Conservation (phyloP, 768 basidiomycete species). For the Agaricus sinodeliciosus region DNA sequence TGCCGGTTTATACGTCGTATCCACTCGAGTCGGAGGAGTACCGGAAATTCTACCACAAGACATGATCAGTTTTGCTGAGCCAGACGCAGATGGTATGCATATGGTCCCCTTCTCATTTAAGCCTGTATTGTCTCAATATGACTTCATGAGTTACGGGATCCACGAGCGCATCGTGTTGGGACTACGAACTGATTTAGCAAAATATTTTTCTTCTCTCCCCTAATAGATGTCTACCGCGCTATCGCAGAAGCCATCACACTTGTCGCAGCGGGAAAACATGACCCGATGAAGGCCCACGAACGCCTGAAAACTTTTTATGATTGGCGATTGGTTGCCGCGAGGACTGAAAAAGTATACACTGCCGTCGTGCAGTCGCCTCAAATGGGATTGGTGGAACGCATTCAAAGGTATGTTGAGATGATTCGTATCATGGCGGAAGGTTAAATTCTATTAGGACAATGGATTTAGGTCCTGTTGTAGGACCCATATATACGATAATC, state of each 20-base stretch:
- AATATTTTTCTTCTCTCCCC: conserved; percentile 18
- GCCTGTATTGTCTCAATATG: background rate
- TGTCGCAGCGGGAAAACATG: conserved; percentile 60
- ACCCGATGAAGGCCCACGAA: conserved; percentile 70
- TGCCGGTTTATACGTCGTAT: conserved; percentile 89
- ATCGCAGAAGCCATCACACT: conserved; percentile 74
- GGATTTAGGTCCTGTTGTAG: conserved; percentile 72
- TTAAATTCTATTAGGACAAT: conserved; percentile 47
- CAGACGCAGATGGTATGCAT: conserved; percentile 83
- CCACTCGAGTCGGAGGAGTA: conserved; percentile 91
- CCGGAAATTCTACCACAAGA: conserved; percentile 91
- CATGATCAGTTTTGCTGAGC: conserved; percentile 92
- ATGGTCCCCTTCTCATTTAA: background rate
- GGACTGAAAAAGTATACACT: conserved; percentile 82
- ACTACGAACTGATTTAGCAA: no score
- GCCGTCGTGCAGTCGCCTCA: conserved; percentile 54
- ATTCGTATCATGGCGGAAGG: background rate
- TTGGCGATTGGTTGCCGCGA: conserved; percentile 72
- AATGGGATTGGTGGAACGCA: conserved; percentile 68
- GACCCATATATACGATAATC: conserved; percentile 84
- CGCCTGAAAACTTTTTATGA: conserved; percentile 80
- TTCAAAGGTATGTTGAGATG: conserved; percentile 51
- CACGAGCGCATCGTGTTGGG: background rate
- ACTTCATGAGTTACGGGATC: background rate
- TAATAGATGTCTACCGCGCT: conserved; percentile 79